Evolutionary conservation across 257 asterid genomes (phyloP), one percentile per base, ranked within the genome.

Genomic region (Gentiana straminea): DNA sequence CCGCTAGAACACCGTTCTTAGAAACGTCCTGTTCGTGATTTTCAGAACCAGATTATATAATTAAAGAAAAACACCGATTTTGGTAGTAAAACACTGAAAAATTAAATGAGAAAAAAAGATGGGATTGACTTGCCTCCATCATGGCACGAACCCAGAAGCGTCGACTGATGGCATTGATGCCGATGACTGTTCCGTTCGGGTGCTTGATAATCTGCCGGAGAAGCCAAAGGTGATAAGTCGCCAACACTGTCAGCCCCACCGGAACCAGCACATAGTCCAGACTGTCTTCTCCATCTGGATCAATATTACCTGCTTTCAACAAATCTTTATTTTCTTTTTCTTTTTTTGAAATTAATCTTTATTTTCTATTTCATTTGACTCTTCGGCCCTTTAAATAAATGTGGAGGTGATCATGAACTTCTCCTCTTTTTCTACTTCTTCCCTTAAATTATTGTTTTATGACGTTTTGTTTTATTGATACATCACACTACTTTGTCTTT

Each of bases 131-230:
- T 37, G 86, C 97, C 94, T 84, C 84, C 98, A 91, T 91, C 96
- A 87, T 91, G 54, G 94, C 83, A 4, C 67, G 78, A 54, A 87
- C 94, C 98, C 98, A 91, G 36, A 87, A 60, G 55, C 91, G 93
- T 76, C 96, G 95, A 75, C 76, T 84, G 80, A 77, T 67, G 66
- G 90, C 77, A 80, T 91, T 91, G 74, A 91, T 74, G 32, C 98
- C 98, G 75, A 91, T 64, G 53, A 91, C 84, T 53, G 96, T 91
- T 69, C 75, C 68, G 64, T 77, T 5, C 49, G 98, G 96, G 44
- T 71, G 76, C 63, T 74, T 80, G 61, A 73, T 12, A 49, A 91
- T 75, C 71, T 72, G 92, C 56, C 52, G 74, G 61, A 87, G 82
- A 74, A 90, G 81, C 95, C 96, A 90, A 0, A 73, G 1, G 81